These are phyloP conservation scores for Spergularia azorica DNA, from an alignment of 179 eudicot genomes.

Conservation along the genomic window DNA sequence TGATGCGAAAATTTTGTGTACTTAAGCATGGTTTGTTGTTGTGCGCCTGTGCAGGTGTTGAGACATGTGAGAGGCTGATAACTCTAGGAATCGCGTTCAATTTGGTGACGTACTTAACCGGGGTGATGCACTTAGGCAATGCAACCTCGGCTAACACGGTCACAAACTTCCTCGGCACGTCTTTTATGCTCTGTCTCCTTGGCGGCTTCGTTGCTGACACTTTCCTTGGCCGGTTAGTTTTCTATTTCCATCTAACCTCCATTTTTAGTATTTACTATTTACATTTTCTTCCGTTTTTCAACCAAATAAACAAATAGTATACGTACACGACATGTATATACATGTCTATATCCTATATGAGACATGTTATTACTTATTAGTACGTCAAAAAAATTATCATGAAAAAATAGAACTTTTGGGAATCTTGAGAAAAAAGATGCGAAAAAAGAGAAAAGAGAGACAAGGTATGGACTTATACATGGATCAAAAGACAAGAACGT, in stretches of 20 bases:
- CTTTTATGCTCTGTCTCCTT: constrained; percentile 80
- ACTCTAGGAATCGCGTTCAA: constrained; percentile 89
- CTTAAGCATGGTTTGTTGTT: not conserved
- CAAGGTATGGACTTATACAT: not conserved
- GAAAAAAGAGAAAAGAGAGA: not conserved
- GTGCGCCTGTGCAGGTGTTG: constrained; percentile 50
- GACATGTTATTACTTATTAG: too few relatives aligned
- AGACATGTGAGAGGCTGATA: constrained; percentile 73
- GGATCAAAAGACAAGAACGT: constrained; percentile 13
- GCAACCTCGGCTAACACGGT: constrained; percentile 78
- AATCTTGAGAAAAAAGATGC: constrained; percentile 3
- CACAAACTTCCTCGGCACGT: constrained; percentile 91
- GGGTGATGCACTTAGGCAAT: constrained; percentile 83
- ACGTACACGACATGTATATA: too few relatives aligned
- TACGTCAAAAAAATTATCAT: too few relatives aligned
- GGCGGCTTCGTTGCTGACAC: constrained; percentile 87
- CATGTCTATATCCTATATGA: too few relatives aligned
- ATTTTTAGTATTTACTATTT: not conserved
- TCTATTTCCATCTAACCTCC: not conserved
- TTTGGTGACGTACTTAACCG: constrained; percentile 78
- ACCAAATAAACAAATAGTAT: not conserved
- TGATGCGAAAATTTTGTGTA: too few relatives aligned
- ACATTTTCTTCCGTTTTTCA: too few relatives aligned
- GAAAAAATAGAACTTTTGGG: not conserved
- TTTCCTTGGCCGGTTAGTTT: constrained; percentile 63